Evolutionary conservation across 768 basidiomycete species (phyloP), one percentile per base, ranked within the genome.

Genomic region (Tylopilus subfusipes): DNA sequence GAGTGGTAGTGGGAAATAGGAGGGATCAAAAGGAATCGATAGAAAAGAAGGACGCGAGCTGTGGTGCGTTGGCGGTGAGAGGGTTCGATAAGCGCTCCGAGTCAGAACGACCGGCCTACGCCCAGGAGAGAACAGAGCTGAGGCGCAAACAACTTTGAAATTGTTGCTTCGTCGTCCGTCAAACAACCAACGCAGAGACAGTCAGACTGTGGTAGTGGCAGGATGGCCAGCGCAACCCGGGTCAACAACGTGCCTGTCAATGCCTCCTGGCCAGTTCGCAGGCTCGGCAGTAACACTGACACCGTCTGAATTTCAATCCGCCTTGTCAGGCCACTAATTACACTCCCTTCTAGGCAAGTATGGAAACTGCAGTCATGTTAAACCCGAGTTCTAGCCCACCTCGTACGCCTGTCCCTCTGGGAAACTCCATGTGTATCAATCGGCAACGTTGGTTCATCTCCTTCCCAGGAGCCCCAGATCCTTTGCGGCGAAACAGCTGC

Each of bases 241-340:
- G 34, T 42, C 47, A 39, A 33, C 56, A 61, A 57, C 59, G 59
- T 64, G 63, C 51, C n/a, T n/a, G n/a, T n/a, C n/a, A n/a, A n/a
- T n/a, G n/a, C n/a, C n/a, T n/a, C n/a, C n/a, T n/a, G n/a, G n/a
- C n/a, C 29, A 33, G 54, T 71, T 68, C 69, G 48, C 69, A 71
- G 68, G 68, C 63, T 67, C 64, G 58, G 56, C 56, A 59, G 40
- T n/a, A n/a, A n/a, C n/a, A n/a, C n/a, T 11, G 46, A 4, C 43
- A 38, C 53, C 63, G 85, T 85, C 47, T 73, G 70, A 67, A 68
- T 62, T 73, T 75, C 27, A 71, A 75, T 25, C 42, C 42, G 6
- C n/a, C n/a, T n/a, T n/a, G n/a, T n/a, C n/a, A n/a, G n/a, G n/a
- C n/a, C n/a, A n/a, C n/a, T n/a, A n/a, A n/a, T n/a, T n/a, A n/a